Conservation (phyloP, 1,139 yeast genomes). For the Zhuliangozyma parablackwelliae region DNA sequence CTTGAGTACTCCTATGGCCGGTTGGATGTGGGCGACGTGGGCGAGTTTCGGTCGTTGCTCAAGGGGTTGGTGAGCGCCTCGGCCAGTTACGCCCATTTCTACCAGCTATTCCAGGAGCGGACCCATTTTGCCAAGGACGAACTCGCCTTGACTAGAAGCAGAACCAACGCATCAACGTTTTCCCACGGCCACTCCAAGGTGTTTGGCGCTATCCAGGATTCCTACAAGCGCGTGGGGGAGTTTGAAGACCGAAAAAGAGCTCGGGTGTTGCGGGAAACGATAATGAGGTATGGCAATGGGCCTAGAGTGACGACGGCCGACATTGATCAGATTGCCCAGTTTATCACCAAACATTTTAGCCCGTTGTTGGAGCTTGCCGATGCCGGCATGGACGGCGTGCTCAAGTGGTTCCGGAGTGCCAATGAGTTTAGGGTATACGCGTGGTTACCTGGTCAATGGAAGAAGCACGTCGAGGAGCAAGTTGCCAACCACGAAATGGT, state of each 20-base stretch:
- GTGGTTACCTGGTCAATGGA: conserved; percentile 12
- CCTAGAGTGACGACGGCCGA: conserved; percentile 16
- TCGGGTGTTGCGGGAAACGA: conserved; percentile 17
- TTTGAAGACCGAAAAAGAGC: conserved; percentile 23
- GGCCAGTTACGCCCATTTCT: conserved; percentile 28
- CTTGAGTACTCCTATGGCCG: conserved; percentile 27
- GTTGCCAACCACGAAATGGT: conserved; percentile 16
- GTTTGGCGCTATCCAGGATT: conserved; percentile 24
- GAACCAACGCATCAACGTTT: conserved; percentile 12
- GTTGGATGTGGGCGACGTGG: conserved; percentile 26
- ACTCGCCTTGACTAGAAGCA: conserved; percentile 13
- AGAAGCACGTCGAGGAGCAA: conserved; percentile 14
- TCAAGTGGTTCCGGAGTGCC: conserved; percentile 27
- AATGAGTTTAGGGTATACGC: conserved; percentile 25
- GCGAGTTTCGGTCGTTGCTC: conserved; percentile 21
- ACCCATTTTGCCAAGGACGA: conserved; percentile 16
- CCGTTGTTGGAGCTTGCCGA: conserved; percentile 17
- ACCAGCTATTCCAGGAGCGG: conserved; percentile 26
- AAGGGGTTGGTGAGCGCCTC: conserved; percentile 21
- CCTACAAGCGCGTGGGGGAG: conserved; percentile 29
- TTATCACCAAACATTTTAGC: conserved; percentile 15
- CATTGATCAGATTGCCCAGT: conserved; percentile 22
- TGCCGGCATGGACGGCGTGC: conserved; percentile 14
- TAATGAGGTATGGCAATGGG: conserved; percentile 14
- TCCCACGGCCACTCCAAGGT: conserved; percentile 17